Evolutionary conservation across 108 stramenopile species (phyloP).

Genomic region (Tribonema minus): DNA sequence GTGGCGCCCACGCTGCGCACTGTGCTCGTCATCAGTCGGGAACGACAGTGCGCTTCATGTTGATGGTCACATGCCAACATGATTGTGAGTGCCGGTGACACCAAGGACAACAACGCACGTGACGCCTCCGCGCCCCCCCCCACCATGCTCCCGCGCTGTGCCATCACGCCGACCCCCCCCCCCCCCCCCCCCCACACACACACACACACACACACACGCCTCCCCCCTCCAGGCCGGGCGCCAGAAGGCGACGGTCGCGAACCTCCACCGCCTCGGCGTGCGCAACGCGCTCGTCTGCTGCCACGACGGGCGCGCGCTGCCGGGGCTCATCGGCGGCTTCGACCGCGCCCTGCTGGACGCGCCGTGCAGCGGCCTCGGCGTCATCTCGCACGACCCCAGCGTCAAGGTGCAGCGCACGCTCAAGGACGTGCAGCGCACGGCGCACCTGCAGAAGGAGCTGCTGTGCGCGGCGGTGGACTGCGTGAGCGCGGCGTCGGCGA

Average conservation of each 20-base stretch:
- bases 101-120: too few species aligned
- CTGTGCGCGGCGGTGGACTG: slow-evolving; percentile 93
- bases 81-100: too few species aligned
- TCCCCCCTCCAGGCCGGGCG: slow-evolving; percentile 67
- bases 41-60: too few species aligned
- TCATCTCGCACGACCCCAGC: slow-evolving; percentile 91
- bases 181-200: too few species aligned
- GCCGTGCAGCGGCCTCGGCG: slow-evolving; percentile 92
- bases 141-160: background rate
- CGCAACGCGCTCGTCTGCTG: slow-evolving; percentile 82
- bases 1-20: too few species aligned
- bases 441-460: slow-evolving; percentile 94
- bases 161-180: too few species aligned
- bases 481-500: slow-evolving; percentile 71
- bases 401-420: slow-evolving; percentile 93
- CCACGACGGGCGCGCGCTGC: slow-evolving; percentile 86
- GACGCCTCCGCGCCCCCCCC: too few species aligned
- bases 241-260: slow-evolving; percentile 94
- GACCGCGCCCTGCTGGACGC: slow-evolving; percentile 95
- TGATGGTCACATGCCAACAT: too few species aligned
- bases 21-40: too few species aligned
- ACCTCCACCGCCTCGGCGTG: slow-evolving; percentile 94
- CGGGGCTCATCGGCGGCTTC: slow-evolving; percentile 76
- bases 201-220: too few species aligned
- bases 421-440: slow-evolving; percentile 69